Conservation (phyloP, 305 asterid genomes). For the Salvia sclarea region DNA sequence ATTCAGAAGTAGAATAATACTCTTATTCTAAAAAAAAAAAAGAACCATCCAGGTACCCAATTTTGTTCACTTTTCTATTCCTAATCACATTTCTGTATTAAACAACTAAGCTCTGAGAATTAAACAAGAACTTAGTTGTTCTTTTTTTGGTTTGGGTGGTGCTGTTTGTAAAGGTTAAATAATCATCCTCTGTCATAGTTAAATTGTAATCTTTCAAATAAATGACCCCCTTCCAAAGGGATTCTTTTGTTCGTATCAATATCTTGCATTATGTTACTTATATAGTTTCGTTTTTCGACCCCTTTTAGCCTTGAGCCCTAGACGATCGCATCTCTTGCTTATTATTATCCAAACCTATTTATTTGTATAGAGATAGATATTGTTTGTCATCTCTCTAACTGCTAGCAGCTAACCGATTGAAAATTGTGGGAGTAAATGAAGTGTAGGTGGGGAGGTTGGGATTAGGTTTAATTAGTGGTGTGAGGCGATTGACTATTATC, state of each 20-base stretch:
- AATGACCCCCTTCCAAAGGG: slow-evolving; percentile 40
- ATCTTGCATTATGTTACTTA: neutral
- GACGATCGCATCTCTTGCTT: too few species aligned
- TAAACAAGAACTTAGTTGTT: slow-evolving; percentile 43
- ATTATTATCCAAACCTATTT: too few species aligned
- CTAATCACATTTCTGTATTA: slow-evolving; percentile 35
- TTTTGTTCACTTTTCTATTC: slow-evolving; percentile 43
- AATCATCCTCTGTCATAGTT: slow-evolving; percentile 42
- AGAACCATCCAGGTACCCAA: slow-evolving; percentile 34
- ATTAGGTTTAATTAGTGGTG: slow-evolving; percentile 29
- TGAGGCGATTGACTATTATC: slow-evolving; percentile 24
- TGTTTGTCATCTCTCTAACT: neutral
- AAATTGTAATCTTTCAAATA: slow-evolving; percentile 53
- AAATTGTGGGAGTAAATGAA: slow-evolving; percentile 46
- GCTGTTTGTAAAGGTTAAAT: slow-evolving; percentile 56
- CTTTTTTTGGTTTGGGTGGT: slow-evolving; percentile 32
- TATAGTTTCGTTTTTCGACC: too few species aligned
- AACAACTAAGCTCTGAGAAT: slow-evolving; percentile 45
- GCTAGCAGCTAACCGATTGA: slow-evolving; percentile 49
- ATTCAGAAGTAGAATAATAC: slow-evolving; percentile 24
- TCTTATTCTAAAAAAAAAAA: slow-evolving; percentile 16
- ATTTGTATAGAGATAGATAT: neutral
- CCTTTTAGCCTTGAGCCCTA: too few species aligned
- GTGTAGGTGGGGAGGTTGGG: slow-evolving; percentile 44
- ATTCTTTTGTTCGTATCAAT: slow-evolving; percentile 26